Conservation (phyloP, 2,329 filamentous ascomycete genomes). For the Neonectria sp. region DNA sequence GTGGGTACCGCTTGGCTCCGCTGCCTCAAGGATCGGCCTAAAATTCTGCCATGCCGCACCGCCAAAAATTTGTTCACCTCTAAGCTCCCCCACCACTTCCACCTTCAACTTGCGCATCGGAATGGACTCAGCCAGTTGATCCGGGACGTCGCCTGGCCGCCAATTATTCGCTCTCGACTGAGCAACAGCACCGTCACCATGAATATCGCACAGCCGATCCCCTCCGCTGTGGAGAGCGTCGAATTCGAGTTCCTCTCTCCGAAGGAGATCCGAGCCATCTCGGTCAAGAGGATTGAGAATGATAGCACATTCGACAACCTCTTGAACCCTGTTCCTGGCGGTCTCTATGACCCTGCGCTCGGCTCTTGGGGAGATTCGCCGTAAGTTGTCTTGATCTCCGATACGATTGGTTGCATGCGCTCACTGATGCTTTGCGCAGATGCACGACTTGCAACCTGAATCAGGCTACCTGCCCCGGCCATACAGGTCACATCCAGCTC, state of each 20-base stretch:
- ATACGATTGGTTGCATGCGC: slow-evolving; percentile 19
- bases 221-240: slow-evolving; percentile 87
- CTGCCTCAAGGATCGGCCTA: slow-evolving; percentile 33
- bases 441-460: slow-evolving; percentile 94
- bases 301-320: slow-evolving; percentile 94
- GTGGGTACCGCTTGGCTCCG: neutral
- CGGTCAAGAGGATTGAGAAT: slow-evolving; percentile 94
- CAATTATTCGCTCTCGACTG: slow-evolving; percentile 36
- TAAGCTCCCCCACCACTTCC: slow-evolving; percentile 43
- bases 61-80: slow-evolving; percentile 60
- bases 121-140: slow-evolving; percentile 45
- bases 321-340: slow-evolving; percentile 89
- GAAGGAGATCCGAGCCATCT: slow-evolving; percentile 88
- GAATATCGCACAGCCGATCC: slow-evolving; percentile 85
- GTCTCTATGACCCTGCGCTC: slow-evolving; percentile 92
- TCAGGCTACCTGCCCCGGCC: slow-evolving; percentile 87
- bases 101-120: slow-evolving; percentile 36
- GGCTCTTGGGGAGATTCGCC: slow-evolving; percentile 90
- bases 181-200: slow-evolving; percentile 57
- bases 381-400: slow-evolving; percentile 62
- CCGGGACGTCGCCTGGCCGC: slow-evolving; percentile 42
- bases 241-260: slow-evolving; percentile 90
- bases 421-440: slow-evolving; percentile 60
- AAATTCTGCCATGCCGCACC: slow-evolving; percentile 62
- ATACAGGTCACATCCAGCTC: slow-evolving; percentile 95